Percentiles rank a stretch among this genome's conserved stretches.
These are phyloP conservation scores for Floccularia luteovirens DNA, from an alignment of 768 basidiomycete genomes.

Conservation along the genomic window DNA sequence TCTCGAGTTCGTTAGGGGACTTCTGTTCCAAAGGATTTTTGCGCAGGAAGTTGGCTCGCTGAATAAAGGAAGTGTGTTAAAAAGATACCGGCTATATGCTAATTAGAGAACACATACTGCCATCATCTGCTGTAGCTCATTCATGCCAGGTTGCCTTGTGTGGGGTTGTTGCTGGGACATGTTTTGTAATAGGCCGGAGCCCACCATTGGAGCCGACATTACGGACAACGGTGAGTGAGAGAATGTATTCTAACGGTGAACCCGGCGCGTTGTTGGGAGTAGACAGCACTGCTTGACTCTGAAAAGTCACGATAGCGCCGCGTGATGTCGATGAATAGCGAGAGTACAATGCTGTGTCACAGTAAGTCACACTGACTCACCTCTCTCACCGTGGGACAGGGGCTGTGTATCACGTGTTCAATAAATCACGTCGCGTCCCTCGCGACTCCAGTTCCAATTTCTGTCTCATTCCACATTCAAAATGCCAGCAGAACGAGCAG, in stretches of 20 bases:
- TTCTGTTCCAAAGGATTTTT: slow-evolving; percentile 45
- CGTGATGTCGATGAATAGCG: slow-evolving; percentile 26
- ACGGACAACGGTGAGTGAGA: slow-evolving; percentile 5
- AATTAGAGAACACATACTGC: slow-evolving; percentile 21
- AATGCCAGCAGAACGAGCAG: slow-evolving; percentile 78
- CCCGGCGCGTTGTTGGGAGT: slow-evolving; percentile 1
- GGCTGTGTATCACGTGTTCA: slow-evolving; percentile 21
- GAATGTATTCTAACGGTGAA: neutral
- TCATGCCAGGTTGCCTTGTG: slow-evolving; percentile 14
- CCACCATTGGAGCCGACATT: slow-evolving; percentile 35
- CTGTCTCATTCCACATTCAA: slow-evolving; percentile 14
- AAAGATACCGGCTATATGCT: slow-evolving; percentile 2
- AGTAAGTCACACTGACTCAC: slow-evolving; percentile 9
- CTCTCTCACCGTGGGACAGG: slow-evolving; percentile 8
- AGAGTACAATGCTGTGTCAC: slow-evolving; percentile 19
- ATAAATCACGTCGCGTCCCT: slow-evolving; percentile 26
- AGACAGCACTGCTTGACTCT: neutral
- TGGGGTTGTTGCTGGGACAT: slow-evolving; percentile 23
- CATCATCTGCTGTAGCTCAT: slow-evolving; percentile 36
- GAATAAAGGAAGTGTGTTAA: slow-evolving; percentile 6
- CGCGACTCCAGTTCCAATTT: neutral
- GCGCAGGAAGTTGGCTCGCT: slow-evolving; percentile 44
- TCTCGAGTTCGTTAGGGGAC: slow-evolving; percentile 36
- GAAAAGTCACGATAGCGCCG: slow-evolving; percentile 23
- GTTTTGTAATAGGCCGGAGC: slow-evolving; percentile 26